Percentiles rank a stretch among this genome's conserved stretches.
phyloP scores from a whole-genome alignment of 2,329 filamentous ascomycete genomes.

The Stagonosporopsis cucurbitacearum region DNA sequence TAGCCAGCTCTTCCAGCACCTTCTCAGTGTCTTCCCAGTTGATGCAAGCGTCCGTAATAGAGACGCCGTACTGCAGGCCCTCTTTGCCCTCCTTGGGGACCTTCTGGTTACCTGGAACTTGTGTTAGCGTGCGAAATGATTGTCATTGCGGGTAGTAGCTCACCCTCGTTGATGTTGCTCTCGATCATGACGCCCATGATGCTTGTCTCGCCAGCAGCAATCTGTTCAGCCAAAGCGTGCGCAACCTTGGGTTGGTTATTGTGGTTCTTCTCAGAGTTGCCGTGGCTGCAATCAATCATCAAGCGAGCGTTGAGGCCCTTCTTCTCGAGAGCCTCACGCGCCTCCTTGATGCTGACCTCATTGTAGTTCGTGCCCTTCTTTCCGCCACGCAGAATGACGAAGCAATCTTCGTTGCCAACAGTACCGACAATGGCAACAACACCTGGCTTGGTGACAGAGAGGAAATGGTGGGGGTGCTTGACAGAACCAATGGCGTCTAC shows the following conservation, averaged over 20 bases:
- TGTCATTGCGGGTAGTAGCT: slow-evolving; percentile 32
- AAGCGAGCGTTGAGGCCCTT: slow-evolving; percentile 76
- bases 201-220: slow-evolving; percentile 78
- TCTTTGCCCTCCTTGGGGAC: slow-evolving; percentile 84
- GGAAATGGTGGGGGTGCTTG: slow-evolving; percentile 91
- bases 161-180: slow-evolving; percentile 93
- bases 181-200: slow-evolving; percentile 99
- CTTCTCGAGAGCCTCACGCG: slow-evolving; percentile 78
- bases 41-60: slow-evolving; percentile 97
- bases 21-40: slow-evolving; percentile 87
- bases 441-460: slow-evolving; percentile 96
- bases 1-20: slow-evolving; percentile 78
- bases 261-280: slow-evolving; percentile 95
- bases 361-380: slow-evolving; percentile 96
- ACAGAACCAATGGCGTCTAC: slow-evolving; percentile 96
- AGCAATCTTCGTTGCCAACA: slow-evolving; percentile 94
- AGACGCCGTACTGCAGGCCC: slow-evolving; percentile 89
- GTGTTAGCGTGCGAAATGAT: slow-evolving; percentile 17
- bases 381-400: slow-evolving; percentile 91
- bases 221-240: slow-evolving; percentile 79
- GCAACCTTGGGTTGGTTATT: slow-evolving; percentile 97
- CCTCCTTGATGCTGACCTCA: slow-evolving; percentile 79
- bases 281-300: slow-evolving; percentile 99
- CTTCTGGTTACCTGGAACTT: slow-evolving; percentile 76
- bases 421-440: slow-evolving; percentile 95